Percentiles rank a stretch among this genome's conserved stretches.
Conservation (phyloP, 352 stramenopile genomes). For the Phytopythium boreale region DNA sequence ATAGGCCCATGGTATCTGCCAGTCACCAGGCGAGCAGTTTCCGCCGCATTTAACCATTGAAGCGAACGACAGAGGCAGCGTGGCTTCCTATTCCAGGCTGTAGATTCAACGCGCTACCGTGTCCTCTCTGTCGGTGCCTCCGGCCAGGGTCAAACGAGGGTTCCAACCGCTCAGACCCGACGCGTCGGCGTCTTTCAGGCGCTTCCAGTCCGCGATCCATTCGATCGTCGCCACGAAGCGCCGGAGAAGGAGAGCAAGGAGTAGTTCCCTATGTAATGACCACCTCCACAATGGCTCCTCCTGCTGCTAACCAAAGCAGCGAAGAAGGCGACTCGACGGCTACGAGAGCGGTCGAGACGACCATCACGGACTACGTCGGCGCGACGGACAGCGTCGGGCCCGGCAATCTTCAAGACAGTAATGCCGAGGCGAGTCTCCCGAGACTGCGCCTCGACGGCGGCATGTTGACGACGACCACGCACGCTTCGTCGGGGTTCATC, state of each 20-base stretch:
- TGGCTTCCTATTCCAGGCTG: no score
- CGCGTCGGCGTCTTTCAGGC: not conserved
- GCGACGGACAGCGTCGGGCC: not conserved
- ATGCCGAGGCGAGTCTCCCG: not conserved
- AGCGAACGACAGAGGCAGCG: no score
- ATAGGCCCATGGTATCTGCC: not conserved
- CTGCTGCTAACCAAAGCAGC: no score
- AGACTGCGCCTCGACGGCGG: not conserved
- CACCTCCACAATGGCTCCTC: not conserved
- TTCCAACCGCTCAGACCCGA: not conserved
- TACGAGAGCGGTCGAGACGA: not conserved
- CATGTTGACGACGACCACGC: not conserved
- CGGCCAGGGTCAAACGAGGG: no score
- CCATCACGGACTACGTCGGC: constrained; percentile 8
- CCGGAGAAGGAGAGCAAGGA: not conserved
- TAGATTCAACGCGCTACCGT: no score
- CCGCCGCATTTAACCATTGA: not conserved
- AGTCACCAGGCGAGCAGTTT: not conserved
- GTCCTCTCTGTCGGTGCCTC: no score
- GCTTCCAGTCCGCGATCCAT: not conserved
- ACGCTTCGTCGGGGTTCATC: not conserved
- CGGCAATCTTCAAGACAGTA: not conserved
- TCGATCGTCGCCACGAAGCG: not conserved
- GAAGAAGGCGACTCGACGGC: no score
- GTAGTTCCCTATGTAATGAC: not conserved